Evolutionary conservation across 2,329 filamentous ascomycete species (phyloP).

Genomic region (Dactylellina parvicollis): DNA sequence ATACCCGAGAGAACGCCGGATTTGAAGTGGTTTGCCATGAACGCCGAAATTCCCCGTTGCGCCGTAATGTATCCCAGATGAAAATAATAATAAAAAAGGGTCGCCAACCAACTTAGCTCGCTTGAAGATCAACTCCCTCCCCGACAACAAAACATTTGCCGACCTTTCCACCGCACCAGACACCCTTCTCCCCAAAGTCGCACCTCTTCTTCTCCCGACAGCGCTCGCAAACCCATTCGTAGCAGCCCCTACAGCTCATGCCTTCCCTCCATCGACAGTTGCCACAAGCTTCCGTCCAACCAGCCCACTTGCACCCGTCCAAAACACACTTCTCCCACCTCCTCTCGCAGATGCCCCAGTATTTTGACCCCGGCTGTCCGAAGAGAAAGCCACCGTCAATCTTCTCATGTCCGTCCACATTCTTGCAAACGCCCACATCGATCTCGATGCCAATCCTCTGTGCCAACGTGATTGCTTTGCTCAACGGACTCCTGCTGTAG

Average conservation of each 20-base stretch:
- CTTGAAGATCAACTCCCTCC: slow-evolving; percentile 4
- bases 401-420: slow-evolving; percentile 17
- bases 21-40: neutral
- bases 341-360: slow-evolving; percentile 36
- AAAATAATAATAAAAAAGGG: too few species aligned
- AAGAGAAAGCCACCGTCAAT: neutral
- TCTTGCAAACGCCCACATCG: slow-evolving; percentile 45
- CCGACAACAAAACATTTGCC: slow-evolving; percentile 20
- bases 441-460: slow-evolving; percentile 29
- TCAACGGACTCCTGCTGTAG: neutral
- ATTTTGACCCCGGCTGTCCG: neutral
- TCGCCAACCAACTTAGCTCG: neutral
- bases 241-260: slow-evolving; percentile 39
- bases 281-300: slow-evolving; percentile 33
- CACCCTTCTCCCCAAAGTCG: slow-evolving; percentile 4
- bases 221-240: slow-evolving; percentile 42
- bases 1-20: neutral
- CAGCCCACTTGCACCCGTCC: slow-evolving; percentile 26
- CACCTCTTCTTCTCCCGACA: slow-evolving; percentile 16
- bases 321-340: slow-evolving; percentile 41
- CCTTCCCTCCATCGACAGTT: slow-evolving; percentile 34
- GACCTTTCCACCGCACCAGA: slow-evolving; percentile 27
- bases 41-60: neutral
- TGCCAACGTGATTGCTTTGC: slow-evolving; percentile 10
- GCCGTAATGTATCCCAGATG: neutral